A percentile compares a stretch with the other conserved stretches of the same genome.
These are phyloP conservation scores for Schwanniomyces yamadae DNA, from an alignment of 805 yeast species.

Conservation along the genomic window DNA sequence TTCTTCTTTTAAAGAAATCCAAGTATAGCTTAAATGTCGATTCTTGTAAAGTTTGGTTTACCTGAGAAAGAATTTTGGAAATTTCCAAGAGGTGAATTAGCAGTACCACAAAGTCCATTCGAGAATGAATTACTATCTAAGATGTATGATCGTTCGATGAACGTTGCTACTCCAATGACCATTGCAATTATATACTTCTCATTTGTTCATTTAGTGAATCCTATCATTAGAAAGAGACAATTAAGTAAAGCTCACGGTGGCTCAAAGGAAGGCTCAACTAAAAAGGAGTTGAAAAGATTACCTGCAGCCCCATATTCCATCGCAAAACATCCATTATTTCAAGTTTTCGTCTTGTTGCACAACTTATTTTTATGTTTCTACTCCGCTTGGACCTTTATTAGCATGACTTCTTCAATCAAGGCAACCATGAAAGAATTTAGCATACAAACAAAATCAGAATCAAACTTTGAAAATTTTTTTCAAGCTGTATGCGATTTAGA, in stretches of 20 bases:
- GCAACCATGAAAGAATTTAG: constrained; percentile 27
- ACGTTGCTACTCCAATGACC: constrained; percentile 52
- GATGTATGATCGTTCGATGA: constrained; percentile 44
- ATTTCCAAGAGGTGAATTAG: constrained; percentile 28
- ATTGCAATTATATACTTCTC: constrained; percentile 60
- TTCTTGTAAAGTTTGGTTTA: constrained; percentile 31
- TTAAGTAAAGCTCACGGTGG: constrained; percentile 24
- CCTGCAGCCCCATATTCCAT: constrained; percentile 55
- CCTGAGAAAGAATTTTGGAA: constrained; percentile 33
- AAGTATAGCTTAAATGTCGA: constrained; percentile 5
- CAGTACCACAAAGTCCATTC: constrained; percentile 37
- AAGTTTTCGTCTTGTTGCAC: constrained; percentile 56
- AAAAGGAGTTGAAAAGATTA: constrained; percentile 31
- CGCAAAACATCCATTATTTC: constrained; percentile 47
- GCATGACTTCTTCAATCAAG: constrained; percentile 56
- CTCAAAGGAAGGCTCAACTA: constrained; percentile 12
- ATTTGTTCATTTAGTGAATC: constrained; percentile 55
- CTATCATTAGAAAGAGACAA: constrained; percentile 47
- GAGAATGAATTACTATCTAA: constrained; percentile 24
- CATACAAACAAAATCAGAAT: constrained; percentile 3
- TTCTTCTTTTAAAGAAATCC: not conserved
- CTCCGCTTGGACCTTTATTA: constrained; percentile 68
- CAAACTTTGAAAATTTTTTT: constrained; percentile 49
- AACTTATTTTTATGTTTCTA: constrained; percentile 62
- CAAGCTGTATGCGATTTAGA: constrained; percentile 59